These are phyloP conservation scores for Tricholoma hemisulphureum DNA, from an alignment of 768 basidiomycete species.

Conservation along the genomic window DNA sequence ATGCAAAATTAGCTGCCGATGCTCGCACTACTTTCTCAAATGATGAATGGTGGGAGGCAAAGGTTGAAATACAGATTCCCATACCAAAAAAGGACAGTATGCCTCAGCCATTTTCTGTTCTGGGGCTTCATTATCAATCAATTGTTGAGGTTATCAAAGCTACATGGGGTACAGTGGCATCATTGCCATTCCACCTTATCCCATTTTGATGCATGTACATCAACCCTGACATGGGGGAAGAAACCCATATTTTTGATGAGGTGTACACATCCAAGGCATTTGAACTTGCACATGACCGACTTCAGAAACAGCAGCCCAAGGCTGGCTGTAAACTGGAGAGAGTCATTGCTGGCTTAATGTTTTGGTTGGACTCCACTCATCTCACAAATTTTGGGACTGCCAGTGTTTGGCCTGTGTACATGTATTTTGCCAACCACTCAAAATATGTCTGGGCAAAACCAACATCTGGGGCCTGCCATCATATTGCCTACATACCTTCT, in stretches of 20 bases:
- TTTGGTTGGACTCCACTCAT: conserved; percentile 31
- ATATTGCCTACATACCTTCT: conserved; percentile 26
- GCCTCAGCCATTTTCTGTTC: conserved; percentile 20
- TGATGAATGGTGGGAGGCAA: not conserved
- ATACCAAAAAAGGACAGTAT: conserved; percentile 14
- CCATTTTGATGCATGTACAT: conserved; percentile 20
- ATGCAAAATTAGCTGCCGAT: conserved; percentile 1
- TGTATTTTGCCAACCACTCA: conserved; percentile 33
- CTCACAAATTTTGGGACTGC: conserved; percentile 30
- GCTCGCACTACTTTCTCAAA: not conserved
- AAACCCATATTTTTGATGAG: too few relatives aligned
- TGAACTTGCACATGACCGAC: conserved; percentile 16
- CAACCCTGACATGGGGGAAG: too few relatives aligned
- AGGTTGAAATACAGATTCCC: conserved; percentile 29
- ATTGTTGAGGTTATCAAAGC: conserved; percentile 24
- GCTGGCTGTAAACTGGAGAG: conserved; percentile 18
- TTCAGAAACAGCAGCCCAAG: conserved; percentile 11
- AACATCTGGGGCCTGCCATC: conserved; percentile 17
- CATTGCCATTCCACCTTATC: conserved; percentile 20
- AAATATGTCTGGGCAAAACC: conserved; percentile 32
- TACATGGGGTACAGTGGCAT: too few relatives aligned
- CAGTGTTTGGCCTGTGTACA: conserved; percentile 35
- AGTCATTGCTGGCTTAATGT: conserved; percentile 25
- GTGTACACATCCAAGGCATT: too few relatives aligned
- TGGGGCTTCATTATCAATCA: conserved; percentile 23